Evolutionary conservation across 116 monocot species (phyloP), one percentile per base, ranked within the genome.

Genomic region (Cymodocea nodosa): DNA sequence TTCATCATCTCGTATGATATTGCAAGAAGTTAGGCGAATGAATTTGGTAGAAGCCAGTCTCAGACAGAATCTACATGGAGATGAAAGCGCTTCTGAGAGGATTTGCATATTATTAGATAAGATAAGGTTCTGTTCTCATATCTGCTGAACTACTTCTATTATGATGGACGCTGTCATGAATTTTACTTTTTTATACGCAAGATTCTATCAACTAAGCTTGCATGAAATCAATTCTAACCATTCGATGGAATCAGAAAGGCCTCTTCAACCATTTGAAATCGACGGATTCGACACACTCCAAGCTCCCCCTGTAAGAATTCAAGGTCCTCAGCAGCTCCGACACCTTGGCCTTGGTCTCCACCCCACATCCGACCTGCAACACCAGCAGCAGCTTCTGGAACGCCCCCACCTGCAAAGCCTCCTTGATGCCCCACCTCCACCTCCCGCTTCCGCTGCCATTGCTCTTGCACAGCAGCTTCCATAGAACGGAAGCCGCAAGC

Each of bases 301-400:
- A 44, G 5, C 25, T 63, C 16, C 58, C 72, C 24, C 64, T 78
- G 57, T 39, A 65, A 6, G 53, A 67, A 61, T 89, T 93, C 72
- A 93, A 23, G 36, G 84, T 17, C 74, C 80, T 89, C 75, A 93
- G 44, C 63, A 89, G 24, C 30, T 81, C 78, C 6, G 71, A 82
- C 0, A 72, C 85, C 78, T 76, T 93, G 80, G 76, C 81, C 74
- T 86, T 93, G 10, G 78, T 79, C 15, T 55, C 20, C 16, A 65
- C 78, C 13, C 80, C 62, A 61, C 85, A 85, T 0, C 93, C 89
- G 0, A 89, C 67, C 74, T 93, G 93, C 69, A 93, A 40, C 16
- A 93, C 64, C 30, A 93, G 56, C 70, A 93, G 50, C 22, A 89
- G 75, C 76, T 89, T 93, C 80, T 93, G 89, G 72, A 93, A 86